Evolutionary conservation across 1,139 yeast species (phyloP).

Genomic region (Magnusiomyces fungicola): DNA sequence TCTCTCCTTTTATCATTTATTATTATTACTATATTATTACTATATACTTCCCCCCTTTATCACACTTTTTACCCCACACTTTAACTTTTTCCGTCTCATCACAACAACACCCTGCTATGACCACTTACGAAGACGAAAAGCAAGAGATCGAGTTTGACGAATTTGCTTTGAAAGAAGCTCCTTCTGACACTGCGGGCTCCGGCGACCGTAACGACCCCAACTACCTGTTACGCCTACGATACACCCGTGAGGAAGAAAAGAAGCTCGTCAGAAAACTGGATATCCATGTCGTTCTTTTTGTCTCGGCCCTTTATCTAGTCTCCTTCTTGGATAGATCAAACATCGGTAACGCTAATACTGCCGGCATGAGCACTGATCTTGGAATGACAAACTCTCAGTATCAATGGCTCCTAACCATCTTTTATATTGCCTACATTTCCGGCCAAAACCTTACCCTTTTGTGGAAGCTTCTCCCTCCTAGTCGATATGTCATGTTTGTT

Average conservation of each 20-base stretch:
- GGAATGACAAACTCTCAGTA: constrained; percentile 38
- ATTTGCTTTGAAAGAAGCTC: too few species aligned
- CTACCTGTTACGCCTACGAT: constrained; percentile 28
- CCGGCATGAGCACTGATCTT: constrained; percentile 44
- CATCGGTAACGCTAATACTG: constrained; percentile 45
- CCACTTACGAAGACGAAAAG: too few species aligned
- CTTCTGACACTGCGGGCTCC: too few species aligned
- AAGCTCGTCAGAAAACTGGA: constrained; percentile 20
- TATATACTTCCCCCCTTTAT: too few species aligned
- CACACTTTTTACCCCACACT: too few species aligned
- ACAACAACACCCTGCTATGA: too few species aligned
- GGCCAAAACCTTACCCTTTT: constrained; percentile 20
- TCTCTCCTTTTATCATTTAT: too few species aligned
- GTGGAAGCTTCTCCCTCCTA: constrained; percentile 15
- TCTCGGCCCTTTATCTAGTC: constrained; percentile 24
- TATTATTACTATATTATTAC: too few species aligned
- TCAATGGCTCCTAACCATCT: constrained; percentile 19
- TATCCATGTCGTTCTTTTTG: constrained; percentile 21
- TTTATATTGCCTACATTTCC: constrained; percentile 27
- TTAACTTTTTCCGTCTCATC: too few species aligned
- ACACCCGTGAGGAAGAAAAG: constrained; percentile 17
- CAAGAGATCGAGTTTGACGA: too few species aligned
- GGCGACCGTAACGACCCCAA: not conserved
- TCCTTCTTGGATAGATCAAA: constrained; percentile 39
- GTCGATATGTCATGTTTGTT: constrained; percentile 12